Percentiles rank a stretch among this genome's conserved stretches.
These are phyloP conservation scores for Apiosordaria backusii DNA, from an alignment of 495 filamentous ascomycete genomes.

Conservation along the genomic window DNA sequence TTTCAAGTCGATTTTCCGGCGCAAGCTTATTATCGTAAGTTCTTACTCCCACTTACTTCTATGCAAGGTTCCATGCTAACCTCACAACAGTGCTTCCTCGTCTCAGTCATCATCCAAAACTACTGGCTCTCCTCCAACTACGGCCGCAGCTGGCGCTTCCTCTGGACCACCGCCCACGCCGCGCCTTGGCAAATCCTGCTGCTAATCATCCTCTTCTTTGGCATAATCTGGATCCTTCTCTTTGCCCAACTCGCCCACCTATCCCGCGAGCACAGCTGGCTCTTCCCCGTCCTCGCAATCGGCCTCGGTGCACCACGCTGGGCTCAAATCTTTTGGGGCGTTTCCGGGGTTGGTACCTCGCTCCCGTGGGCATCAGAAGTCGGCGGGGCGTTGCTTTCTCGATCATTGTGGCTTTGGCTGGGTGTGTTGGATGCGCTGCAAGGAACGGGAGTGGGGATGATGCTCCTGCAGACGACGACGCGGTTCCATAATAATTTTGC, in stretches of 20 bases:
- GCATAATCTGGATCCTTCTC: constrained; percentile 49
- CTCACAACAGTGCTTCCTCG: constrained; percentile 49
- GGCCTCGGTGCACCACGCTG: constrained; percentile 59
- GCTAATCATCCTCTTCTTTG: constrained; percentile 55
- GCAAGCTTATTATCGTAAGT: constrained; percentile 48
- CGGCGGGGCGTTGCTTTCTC: constrained; percentile 46
- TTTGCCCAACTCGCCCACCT: constrained; percentile 46
- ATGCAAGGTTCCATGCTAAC: neutral
- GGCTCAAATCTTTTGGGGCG: constrained; percentile 61
- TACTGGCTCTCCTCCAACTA: constrained; percentile 58
- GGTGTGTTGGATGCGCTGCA: constrained; percentile 59
- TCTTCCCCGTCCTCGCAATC: constrained; percentile 60
- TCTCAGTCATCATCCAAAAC: constrained; percentile 61
- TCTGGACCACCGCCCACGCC: constrained; percentile 49
- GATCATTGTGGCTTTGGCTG: constrained; percentile 60
- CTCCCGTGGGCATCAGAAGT: constrained; percentile 54
- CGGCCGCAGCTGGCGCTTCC: constrained; percentile 59
- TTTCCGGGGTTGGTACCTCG: constrained; percentile 51
- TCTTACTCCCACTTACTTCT: neutral
- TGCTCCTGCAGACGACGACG: constrained; percentile 57
- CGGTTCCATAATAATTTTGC: constrained; percentile 56
- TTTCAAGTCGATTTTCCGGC: constrained; percentile 53
- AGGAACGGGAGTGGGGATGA: constrained; percentile 58
- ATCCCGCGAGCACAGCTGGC: constrained; percentile 57
- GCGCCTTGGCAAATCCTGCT: constrained; percentile 48